Evolutionary conservation across 2,329 filamentous ascomycete species (phyloP), one percentile per base, ranked within the genome.

Genomic region (Thermoascus crustaceus): DNA sequence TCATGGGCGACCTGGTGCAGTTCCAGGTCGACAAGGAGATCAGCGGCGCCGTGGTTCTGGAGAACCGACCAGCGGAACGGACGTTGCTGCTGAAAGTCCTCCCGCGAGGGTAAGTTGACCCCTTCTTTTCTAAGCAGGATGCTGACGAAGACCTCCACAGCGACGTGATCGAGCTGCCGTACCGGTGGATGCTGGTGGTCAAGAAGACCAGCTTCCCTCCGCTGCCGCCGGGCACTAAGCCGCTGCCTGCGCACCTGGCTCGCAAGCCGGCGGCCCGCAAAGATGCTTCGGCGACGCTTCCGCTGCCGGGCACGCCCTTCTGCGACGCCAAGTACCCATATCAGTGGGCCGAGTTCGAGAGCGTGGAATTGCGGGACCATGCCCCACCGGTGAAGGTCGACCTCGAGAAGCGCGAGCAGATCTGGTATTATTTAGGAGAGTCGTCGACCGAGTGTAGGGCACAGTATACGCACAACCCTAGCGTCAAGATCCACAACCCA

Each of bases 341-440:
- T 57, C 76, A 72, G 13, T 87, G 83, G 83, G 76, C 80, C 34
- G 88, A 95, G 55, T 95, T 94, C 60, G 74, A 84, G 50, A 73
- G 69, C 44, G 64, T 73, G 32, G 71, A 74, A 47, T 69, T 74
- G 26, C 65, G 71, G 34, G 54, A 53, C 42, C 82, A 81, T 48
- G 68, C 68, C 43, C 68, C 66, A 35, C 78, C 84, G 57, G 72
- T 70, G 53, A 83, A 80, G 60, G 67, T 93, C 39, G 78, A 94
- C 52, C 60, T 94, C 6, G 63, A 63, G 41, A 84, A 82, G 55
- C 71, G 79, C 10, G 75, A 89, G 42, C 80, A 85, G 54, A 60
- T 94, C 11, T 96, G 88, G 85, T 76, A 86, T 63, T 96, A 95
- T 57, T 72, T 98, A 41, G 85, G 85, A 20, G 78, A 78, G 56